A percentile compares a stretch with the other conserved stretches of the same genome.
Evolutionary conservation across 1,284 basidiomycete genomes (phyloP).

Genomic region (Trichosporon faecale): DNA sequence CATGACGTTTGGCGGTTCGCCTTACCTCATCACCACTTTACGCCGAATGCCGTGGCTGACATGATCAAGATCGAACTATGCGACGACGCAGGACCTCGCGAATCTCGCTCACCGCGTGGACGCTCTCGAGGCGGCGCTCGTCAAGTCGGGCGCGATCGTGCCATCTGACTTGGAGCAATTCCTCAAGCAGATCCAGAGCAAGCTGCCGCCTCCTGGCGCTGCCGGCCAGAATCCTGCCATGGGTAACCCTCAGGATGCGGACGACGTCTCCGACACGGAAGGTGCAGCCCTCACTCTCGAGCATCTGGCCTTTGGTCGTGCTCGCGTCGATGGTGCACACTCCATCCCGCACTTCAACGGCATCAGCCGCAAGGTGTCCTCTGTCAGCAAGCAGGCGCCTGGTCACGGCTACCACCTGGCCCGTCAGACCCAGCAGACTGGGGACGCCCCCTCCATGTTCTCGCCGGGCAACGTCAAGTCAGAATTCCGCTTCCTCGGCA

Average conservation of each 20-base stretch:
- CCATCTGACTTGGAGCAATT: constrained; percentile 48
- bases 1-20: neutral
- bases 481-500: constrained; percentile 11
- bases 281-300: constrained; percentile 52
- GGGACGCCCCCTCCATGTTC: neutral
- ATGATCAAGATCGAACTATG: constrained; percentile 36
- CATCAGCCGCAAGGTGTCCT: constrained; percentile 25
- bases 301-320: constrained; percentile 51
- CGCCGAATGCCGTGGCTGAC: constrained; percentile 3
- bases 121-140: constrained; percentile 48
- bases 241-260: constrained; percentile 17
- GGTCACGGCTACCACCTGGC: constrained; percentile 46
- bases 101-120: constrained; percentile 49
- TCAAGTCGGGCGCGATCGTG: constrained; percentile 44
- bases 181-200: constrained; percentile 29
- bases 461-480: neutral
- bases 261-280: constrained; percentile 50
- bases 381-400: constrained; percentile 32
- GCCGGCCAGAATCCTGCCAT: constrained; percentile 15
- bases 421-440: constrained; percentile 11
- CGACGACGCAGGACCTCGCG: constrained; percentile 48
- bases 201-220: constrained; percentile 8
- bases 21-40: neutral
- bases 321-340: constrained; percentile 41
- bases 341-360: constrained; percentile 41